Conservation (phyloP, 345 rosid genomes). For the Salix exigua region DNA sequence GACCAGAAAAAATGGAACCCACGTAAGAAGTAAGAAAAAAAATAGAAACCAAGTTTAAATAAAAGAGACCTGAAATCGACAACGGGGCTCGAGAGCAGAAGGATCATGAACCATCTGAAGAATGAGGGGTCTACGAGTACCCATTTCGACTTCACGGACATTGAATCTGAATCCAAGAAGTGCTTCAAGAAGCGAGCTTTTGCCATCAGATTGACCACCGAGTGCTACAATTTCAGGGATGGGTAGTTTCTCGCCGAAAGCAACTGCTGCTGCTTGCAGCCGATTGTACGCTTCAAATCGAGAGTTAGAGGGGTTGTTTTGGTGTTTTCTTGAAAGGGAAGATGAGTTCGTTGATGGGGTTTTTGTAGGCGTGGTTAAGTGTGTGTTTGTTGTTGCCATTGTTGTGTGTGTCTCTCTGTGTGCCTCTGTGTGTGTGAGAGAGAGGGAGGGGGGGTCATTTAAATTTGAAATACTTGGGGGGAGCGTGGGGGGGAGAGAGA, state of each 20-base stretch:
- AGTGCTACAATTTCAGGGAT: constrained; percentile 94
- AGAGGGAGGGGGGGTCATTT: background rate
- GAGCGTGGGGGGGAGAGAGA: background rate
- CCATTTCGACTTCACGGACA: constrained; percentile 97
- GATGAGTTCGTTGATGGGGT: constrained; percentile 39
- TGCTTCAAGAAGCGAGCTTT: constrained; percentile 95
- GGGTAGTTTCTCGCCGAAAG: constrained; percentile 94
- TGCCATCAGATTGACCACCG: constrained; percentile 95
- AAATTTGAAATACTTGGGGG: constrained; percentile 13
- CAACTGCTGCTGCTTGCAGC: constrained; percentile 88
- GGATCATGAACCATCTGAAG: constrained; percentile 95
- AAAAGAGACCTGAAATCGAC: constrained; percentile 69
- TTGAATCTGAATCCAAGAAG: constrained; percentile 90
- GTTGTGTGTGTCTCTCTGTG: no score
- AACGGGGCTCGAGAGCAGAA: constrained; percentile 79
- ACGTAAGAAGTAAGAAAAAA: background rate
- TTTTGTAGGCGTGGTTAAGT: constrained; percentile 53
- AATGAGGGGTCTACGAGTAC: constrained; percentile 87
- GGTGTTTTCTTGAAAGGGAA: constrained; percentile 16
- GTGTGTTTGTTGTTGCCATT: constrained; percentile 14
- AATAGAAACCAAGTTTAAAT: background rate
- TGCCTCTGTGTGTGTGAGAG: background rate
- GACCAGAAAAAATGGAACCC: background rate
- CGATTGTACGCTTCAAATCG: constrained; percentile 97
- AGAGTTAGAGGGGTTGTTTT: constrained; percentile 30